phyloP scores from a whole-genome alignment of 2,329 filamentous ascomycete species.

The Rutstroemia sp. region DNA sequence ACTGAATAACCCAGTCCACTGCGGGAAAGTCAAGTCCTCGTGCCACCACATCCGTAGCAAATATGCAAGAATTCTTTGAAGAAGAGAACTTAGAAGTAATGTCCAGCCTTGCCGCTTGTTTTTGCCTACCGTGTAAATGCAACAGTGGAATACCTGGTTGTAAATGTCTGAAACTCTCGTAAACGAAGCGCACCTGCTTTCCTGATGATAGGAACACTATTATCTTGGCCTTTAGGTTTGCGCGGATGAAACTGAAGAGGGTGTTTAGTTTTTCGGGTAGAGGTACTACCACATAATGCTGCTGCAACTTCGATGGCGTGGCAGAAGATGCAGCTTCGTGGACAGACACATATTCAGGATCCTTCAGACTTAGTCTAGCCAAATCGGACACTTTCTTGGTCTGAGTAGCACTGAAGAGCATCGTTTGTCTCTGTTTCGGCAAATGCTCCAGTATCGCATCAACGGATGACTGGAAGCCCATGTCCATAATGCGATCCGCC shows the following conservation, averaged over 20 bases:
- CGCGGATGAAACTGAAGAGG: conserved; percentile 84
- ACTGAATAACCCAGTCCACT: conserved; percentile 97
- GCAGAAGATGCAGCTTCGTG: conserved; percentile 75
- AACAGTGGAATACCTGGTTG: conserved; percentile 90
- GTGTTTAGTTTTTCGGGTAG: conserved; percentile 86
- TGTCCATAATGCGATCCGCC: conserved; percentile 93
- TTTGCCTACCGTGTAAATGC: conserved; percentile 90
- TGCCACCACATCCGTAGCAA: conserved; percentile 92
- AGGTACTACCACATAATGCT: conserved; percentile 84
- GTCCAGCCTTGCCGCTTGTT: conserved; percentile 80
- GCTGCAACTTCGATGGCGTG: conserved; percentile 77
- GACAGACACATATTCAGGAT: conserved; percentile 92
- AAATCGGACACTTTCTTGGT: conserved; percentile 91
- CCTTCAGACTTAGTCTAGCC: conserved; percentile 75
- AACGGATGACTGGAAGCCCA: conserved; percentile 87
- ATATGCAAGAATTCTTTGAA: conserved; percentile 78
- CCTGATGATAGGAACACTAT: conserved; percentile 92
- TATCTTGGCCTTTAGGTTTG: conserved; percentile 88
- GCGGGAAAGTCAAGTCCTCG: conserved; percentile 92
- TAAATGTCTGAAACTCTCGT: conserved; percentile 85
- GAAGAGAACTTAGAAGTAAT: conserved; percentile 78
- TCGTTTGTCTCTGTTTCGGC: conserved; percentile 76
- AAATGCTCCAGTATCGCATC: conserved; percentile 92
- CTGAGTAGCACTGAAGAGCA: conserved; percentile 94
- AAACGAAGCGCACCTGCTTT: conserved; percentile 94